Percentiles rank a stretch among this genome's conserved stretches.
These are phyloP conservation scores for Solanum gracilifrons DNA, from an alignment of 257 asterid genomes.

Conservation along the genomic window DNA sequence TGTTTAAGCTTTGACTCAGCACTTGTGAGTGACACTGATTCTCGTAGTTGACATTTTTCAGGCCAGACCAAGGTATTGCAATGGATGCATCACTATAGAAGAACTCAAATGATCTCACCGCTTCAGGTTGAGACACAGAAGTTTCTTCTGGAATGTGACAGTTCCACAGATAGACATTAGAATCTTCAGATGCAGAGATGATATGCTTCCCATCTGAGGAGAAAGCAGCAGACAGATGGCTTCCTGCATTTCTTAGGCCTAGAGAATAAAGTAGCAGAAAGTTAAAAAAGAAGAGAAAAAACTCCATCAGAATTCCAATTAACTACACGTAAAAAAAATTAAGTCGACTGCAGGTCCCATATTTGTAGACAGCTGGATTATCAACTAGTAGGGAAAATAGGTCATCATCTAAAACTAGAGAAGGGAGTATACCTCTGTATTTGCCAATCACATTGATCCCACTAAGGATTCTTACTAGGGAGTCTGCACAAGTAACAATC, in stretches of 20 bases:
- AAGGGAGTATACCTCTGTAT: constrained; percentile 44
- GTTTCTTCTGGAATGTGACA: constrained; percentile 12
- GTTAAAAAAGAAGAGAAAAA: neutral
- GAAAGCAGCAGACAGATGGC: constrained; percentile 54
- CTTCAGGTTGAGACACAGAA: constrained; percentile 28
- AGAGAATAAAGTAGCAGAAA: neutral
- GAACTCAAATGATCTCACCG: constrained; percentile 44
- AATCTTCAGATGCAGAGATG: constrained; percentile 72
- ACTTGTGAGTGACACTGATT: constrained; percentile 10
- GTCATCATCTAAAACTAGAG: neutral
- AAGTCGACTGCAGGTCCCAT: neutral
- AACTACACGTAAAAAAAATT: neutral
- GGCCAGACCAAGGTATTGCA: constrained; percentile 85
- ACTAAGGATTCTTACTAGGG: constrained; percentile 55
- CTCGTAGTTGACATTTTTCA: constrained; percentile 12
- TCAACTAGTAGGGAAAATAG: neutral
- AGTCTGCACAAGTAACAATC: constrained; percentile 76
- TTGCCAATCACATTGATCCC: constrained; percentile 52
- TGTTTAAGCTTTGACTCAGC: constrained; percentile 7
- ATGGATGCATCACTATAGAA: constrained; percentile 61
- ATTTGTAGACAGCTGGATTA: neutral
- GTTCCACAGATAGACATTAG: constrained; percentile 69
- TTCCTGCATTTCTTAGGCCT: constrained; percentile 63
- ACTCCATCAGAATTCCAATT: neutral
- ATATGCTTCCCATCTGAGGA: constrained; percentile 67